A percentile compares a stretch with the other conserved stretches of the same genome.
phyloP scores from a whole-genome alignment of 2,329 filamentous ascomycete species.

The Neopestalotiopsis clavispora region DNA sequence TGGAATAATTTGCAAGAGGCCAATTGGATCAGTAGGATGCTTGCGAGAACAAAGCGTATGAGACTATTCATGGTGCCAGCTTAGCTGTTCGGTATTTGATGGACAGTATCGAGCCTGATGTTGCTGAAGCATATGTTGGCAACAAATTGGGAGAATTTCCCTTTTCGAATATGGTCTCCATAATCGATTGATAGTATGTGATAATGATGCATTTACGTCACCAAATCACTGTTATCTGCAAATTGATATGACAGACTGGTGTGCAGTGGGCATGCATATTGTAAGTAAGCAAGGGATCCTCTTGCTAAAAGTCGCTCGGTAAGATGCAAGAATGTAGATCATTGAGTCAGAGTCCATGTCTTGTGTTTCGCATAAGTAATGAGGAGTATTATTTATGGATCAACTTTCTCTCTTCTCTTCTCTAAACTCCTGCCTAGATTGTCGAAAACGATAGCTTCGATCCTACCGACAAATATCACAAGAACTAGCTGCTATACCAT shows the following conservation, averaged over 20 bases:
- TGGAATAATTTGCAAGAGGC: not conserved
- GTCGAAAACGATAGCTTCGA: not conserved
- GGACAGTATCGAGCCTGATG: not conserved
- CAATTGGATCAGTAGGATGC: not conserved
- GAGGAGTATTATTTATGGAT: not conserved
- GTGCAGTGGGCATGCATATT: not conserved
- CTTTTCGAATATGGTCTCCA: not conserved
- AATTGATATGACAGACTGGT: not conserved
- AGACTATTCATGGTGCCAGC: not conserved
- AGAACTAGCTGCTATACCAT: not conserved
- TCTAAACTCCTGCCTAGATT: not conserved
- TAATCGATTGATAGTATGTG: not conserved
- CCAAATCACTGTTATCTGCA: not conserved
- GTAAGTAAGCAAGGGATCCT: not conserved
- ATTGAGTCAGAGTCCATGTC: not conserved
- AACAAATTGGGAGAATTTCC: not conserved
- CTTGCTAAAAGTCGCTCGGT: not conserved
- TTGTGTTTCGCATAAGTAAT: not conserved
- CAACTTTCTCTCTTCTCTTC: not conserved
- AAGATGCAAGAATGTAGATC: conserved; percentile 2
- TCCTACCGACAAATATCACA: not conserved
- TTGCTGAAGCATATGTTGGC: not conserved
- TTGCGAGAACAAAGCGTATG: not conserved
- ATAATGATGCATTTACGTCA: not conserved
- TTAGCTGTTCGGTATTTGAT: not conserved